Evolutionary conservation across 768 basidiomycete species (phyloP).

Genomic region (Tricholomella constricta): DNA sequence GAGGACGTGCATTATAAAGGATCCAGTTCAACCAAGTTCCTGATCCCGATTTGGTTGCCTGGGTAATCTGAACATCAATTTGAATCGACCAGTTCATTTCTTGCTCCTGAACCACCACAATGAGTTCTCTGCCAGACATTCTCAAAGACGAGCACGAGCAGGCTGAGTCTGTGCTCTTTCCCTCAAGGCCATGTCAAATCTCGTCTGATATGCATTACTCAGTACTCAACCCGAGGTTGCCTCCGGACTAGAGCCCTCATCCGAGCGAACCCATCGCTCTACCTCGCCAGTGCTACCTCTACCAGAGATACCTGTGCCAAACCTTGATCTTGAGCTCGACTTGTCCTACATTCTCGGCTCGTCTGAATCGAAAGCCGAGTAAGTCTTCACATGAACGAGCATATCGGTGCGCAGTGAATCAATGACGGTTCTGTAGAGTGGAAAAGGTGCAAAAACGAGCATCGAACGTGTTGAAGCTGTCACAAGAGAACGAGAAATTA

Average conservation of each 20-base stretch:
- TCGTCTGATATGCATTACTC: slow-evolving; percentile 33
- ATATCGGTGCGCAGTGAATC: slow-evolving; percentile 18
- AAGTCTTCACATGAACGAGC: slow-evolving; percentile 37
- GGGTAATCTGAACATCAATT: slow-evolving; percentile 42
- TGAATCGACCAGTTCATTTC: slow-evolving; percentile 28
- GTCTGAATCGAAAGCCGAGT: slow-evolving; percentile 39
- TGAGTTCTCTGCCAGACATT: slow-evolving; percentile 26
- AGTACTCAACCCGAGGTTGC: slow-evolving; percentile 16
- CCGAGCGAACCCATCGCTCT: slow-evolving; percentile 5
- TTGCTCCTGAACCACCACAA: slow-evolving; percentile 33
- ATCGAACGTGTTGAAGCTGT: slow-evolving; percentile 74
- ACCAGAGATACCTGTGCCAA: slow-evolving; percentile 55
- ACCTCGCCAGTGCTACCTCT: slow-evolving; percentile 15
- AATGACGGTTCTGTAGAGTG: slow-evolving; percentile 33
- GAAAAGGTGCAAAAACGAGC: slow-evolving; percentile 68
- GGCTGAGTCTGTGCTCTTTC: slow-evolving; percentile 36
- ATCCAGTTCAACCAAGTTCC: too few species aligned
- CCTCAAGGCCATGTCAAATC: slow-evolving; percentile 18
- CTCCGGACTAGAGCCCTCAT: neutral
- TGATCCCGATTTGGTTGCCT: slow-evolving; percentile 27
- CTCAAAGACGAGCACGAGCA: slow-evolving; percentile 21
- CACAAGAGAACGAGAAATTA: slow-evolving; percentile 79
- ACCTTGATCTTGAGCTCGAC: slow-evolving; percentile 47
- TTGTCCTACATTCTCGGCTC: slow-evolving; percentile 45
- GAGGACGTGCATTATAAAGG: neutral